Evolutionary conservation across 2,329 filamentous ascomycete species (phyloP).

Genomic region (Gnomoniopsis sp.): DNA sequence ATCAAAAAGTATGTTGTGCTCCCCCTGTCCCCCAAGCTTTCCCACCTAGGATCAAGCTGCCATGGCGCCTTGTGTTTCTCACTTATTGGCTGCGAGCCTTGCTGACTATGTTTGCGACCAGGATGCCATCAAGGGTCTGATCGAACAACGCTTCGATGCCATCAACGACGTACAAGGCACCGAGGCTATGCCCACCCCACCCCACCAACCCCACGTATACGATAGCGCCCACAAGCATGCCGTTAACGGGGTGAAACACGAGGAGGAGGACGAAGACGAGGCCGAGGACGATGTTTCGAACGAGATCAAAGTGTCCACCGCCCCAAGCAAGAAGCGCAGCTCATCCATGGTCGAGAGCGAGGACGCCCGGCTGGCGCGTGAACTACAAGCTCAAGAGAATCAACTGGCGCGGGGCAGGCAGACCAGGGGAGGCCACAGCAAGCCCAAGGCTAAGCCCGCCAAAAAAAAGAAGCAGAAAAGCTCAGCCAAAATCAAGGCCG

Average conservation of each 20-base stretch:
- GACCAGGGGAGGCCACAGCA: conserved; percentile 72
- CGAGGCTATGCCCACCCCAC: conserved; percentile 47
- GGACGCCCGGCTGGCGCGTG: conserved; percentile 82
- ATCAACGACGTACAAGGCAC: conserved; percentile 49
- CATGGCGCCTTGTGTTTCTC: conserved; percentile 2
- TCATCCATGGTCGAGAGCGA: conserved; percentile 60
- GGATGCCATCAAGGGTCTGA: conserved; percentile 68
- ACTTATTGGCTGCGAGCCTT: background rate
- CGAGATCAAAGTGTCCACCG: conserved; percentile 50
- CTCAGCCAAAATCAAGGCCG: conserved; percentile 68
- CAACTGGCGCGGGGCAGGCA: conserved; percentile 56
- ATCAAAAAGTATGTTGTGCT: conserved; percentile 48
- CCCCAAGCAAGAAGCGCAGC: conserved; percentile 64
- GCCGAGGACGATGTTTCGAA: conserved; percentile 30
- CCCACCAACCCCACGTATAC: conserved; percentile 36
- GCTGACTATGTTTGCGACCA: conserved; percentile 27
- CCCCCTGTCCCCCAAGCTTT: background rate
- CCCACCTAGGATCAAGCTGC: background rate
- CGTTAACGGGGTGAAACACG: conserved; percentile 27
- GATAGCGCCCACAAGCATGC: conserved; percentile 24
- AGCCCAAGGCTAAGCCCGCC: conserved; percentile 43
- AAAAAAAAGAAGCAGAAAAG: conserved; percentile 66
- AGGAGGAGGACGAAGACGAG: conserved; percentile 27
- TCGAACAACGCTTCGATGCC: conserved; percentile 71
- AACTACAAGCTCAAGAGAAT: conserved; percentile 91